Evolutionary conservation across 345 rosid species (phyloP), one percentile per base, ranked within the genome.

Genomic region (Lumnitzera racemosa): DNA sequence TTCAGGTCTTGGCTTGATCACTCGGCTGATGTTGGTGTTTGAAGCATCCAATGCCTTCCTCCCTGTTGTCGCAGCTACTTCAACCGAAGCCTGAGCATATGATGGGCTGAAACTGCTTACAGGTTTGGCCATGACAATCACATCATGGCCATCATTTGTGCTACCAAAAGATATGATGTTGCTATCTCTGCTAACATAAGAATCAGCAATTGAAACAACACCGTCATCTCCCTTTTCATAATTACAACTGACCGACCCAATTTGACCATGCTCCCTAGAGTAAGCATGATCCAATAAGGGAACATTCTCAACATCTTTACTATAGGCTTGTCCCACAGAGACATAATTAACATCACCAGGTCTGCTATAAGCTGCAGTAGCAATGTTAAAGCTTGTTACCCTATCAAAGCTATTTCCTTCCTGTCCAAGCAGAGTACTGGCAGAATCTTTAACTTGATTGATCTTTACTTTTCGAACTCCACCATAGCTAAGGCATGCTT

Each of bases 381-480:
- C 76, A n/a, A 65, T 49, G 64, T 69, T 27, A 27, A 27, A 27
- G 31, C 31, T 75, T 63, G 62, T 77, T 62, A 73, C 72, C 51
- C 62, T 15, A 52, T 66, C 61, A 64, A 73, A 69, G 65, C 71
- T 54, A 65, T 63, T 76, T 67, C 70, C 80, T 25, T 78, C 76
- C 60, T 64, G 65, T 55, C 66, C 76, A 74, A 67, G 82, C 64
- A 77, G 52, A 46, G 59, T 62, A 59, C 66, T 65, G 3, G 76
- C 74, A 4, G 72, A 62, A 55, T 83, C 92, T 80, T 81, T 87
- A 50, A 83, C 85, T 50, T 74, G 84, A 72, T 79, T 80, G 55
- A 80, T 81, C 56, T 80, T 85, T 52, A 83, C 86, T 71, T 82
- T 89, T 59, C 81, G 81, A 59, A 64, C 66, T 47, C 88, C 90